A percentile compares a stretch with the other conserved stretches of the same genome.
These are phyloP conservation scores for Euphorbia schlechtendalii DNA, from an alignment of 441 rosid genomes.

Conservation along the genomic window DNA sequence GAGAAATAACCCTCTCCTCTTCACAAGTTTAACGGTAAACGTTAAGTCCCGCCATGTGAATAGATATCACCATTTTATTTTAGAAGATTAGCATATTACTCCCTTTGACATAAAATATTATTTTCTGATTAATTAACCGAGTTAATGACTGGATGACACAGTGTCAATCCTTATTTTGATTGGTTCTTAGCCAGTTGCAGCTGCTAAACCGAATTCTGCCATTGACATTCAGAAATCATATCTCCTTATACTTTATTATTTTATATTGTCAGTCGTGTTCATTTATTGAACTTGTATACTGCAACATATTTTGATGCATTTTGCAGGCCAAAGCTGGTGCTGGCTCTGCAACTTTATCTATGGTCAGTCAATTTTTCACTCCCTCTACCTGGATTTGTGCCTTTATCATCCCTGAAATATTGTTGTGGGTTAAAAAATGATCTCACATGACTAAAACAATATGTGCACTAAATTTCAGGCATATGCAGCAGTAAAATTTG, in stretches of 20 bases:
- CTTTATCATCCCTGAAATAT: not conserved
- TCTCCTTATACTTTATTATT: not conserved
- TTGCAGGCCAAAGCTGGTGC: slow-evolving; percentile 94
- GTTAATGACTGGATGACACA: not conserved
- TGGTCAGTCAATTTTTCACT: slow-evolving; percentile 43
- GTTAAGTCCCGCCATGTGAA: not conserved
- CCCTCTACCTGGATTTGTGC: not conserved
- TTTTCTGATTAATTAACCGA: not conserved
- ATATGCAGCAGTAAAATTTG: slow-evolving; percentile 92
- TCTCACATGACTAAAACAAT: not conserved
- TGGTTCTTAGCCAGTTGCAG: not conserved
- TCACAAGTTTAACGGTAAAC: not conserved
- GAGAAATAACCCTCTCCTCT: not conserved
- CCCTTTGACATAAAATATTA: not conserved
- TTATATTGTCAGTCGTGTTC: not conserved
- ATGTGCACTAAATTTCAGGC: slow-evolving; percentile 42
- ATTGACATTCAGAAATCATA: not conserved
- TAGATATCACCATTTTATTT: not conserved
- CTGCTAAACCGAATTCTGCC: not conserved
- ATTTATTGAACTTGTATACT: not conserved
- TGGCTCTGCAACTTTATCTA: slow-evolving; percentile 93
- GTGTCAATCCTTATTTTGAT: too few relatives aligned
- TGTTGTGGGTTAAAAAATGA: not conserved
- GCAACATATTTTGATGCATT: slow-evolving; percentile 13
- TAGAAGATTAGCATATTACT: too few relatives aligned